Base-by-base conservation (phyloP, 495 filamentous ascomycete genomes). In the Aspergillus baeticus region DNA sequence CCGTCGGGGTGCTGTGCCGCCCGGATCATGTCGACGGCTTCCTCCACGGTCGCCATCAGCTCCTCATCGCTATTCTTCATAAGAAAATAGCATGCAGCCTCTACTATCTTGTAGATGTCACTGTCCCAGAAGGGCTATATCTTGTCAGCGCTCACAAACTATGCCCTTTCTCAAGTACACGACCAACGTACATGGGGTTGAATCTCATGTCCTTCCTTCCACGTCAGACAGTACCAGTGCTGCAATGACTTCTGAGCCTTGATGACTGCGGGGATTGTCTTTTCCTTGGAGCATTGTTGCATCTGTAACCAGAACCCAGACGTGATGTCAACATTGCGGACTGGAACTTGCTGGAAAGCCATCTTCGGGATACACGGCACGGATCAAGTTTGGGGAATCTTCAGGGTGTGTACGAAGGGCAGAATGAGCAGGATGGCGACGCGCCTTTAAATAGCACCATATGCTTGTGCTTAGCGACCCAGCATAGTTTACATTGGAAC, bases 21-120 rank as follows among this genome's bases (percentile, higher is more conserved):
- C 5, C 71, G 59, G 18, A 85, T 82, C 79, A 82, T 83, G 8
- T 73, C 67, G 10, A 80, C 81, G 42, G 84, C 63, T 56, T 86
- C 81, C 23, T 74, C 61, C 6, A 86, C 76, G 6, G 81, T 80
- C 0, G 58, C 68, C 52, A 81, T 76, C 37, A 85, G 67, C 47
- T 77, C 75, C 0, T 58, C 62, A 54, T 77, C 68, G 17, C 77
- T 65, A 8, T 77, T 54, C 50, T 77, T 69, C n/a, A 57, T 56
- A 10, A 83, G 65, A 51, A 84, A 73, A 42, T 84, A 84, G 55
- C 78, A 83, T 2, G 82, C 82, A 6, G 78, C 80, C 65, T 85
- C 83, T 38, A 84, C 79, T 78, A 80, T 84, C 62, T 85, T 84
- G 5, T 77, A 80, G 11, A 85, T 69, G 63, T 85, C 83, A 26